Conservation (phyloP, 208 protist species). For the Crithidia mellificae region DNA sequence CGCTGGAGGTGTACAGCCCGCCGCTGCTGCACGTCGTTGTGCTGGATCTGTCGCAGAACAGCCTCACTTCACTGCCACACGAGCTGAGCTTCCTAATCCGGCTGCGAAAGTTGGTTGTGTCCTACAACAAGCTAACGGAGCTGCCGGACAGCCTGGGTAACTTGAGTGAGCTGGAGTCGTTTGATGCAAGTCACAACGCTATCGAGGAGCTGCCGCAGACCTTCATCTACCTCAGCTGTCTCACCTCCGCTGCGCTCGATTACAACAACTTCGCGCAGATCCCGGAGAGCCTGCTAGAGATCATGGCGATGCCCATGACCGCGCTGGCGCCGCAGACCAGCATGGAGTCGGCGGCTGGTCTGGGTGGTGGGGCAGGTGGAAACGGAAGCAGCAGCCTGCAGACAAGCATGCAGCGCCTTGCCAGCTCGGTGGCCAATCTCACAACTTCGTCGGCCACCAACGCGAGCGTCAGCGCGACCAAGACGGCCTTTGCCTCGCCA, state of each 20-base stretch:
- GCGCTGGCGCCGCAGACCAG: neutral
- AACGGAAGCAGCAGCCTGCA: neutral
- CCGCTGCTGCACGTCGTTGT: slow-evolving; percentile 64
- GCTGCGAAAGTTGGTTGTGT: slow-evolving; percentile 66
- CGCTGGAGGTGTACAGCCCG: slow-evolving; percentile 69
- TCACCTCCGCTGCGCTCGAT: slow-evolving; percentile 68
- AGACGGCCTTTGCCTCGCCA: slow-evolving; percentile 34
- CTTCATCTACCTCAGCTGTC: slow-evolving; percentile 61
- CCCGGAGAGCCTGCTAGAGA: slow-evolving; percentile 66
- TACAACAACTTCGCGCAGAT: slow-evolving; percentile 85
- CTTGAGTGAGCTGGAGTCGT: slow-evolving; percentile 54
- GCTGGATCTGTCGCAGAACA: slow-evolving; percentile 79
- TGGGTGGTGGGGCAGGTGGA: neutral
- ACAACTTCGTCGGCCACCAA: slow-evolving; percentile 14
- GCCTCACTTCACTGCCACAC: slow-evolving; percentile 58
- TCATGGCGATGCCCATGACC: slow-evolving; percentile 26
- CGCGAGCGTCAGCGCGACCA: slow-evolving; percentile 10
- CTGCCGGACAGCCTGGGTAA: slow-evolving; percentile 77
- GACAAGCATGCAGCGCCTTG: slow-evolving; percentile 14
- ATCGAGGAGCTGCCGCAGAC: slow-evolving; percentile 64
- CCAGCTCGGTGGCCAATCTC: slow-evolving; percentile 13
- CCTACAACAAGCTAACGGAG: slow-evolving; percentile 79
- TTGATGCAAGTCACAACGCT: slow-evolving; percentile 86
- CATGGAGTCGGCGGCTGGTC: neutral
- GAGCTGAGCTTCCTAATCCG: slow-evolving; percentile 71